Evolutionary conservation across 805 yeast species (phyloP).

Genomic region (Torulaspora quercuum): DNA sequence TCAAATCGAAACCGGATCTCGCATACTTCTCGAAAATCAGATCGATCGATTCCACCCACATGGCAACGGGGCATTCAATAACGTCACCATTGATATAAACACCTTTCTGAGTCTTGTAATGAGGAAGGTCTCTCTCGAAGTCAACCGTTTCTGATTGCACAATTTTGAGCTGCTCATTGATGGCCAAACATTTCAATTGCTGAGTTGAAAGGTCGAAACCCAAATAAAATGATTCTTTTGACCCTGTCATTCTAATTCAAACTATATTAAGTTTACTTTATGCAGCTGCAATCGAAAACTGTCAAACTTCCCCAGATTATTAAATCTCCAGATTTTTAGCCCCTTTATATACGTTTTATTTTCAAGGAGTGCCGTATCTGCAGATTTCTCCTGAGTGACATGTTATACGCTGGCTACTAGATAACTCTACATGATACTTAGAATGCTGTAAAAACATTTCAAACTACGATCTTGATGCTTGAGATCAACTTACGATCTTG

Average conservation of each 20-base stretch:
- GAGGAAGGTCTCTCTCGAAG: slow-evolving; percentile 61
- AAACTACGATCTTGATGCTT: too few relatives aligned
- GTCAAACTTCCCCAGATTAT: slow-evolving; percentile 3
- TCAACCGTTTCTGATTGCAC: slow-evolving; percentile 60
- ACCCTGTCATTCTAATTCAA: slow-evolving; percentile 6
- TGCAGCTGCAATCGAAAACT: too few relatives aligned
- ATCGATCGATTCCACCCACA: slow-evolving; percentile 88
- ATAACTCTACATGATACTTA: too few relatives aligned
- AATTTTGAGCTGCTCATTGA: slow-evolving; percentile 51
- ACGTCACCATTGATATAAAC: slow-evolving; percentile 55
- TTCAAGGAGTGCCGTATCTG: slow-evolving; percentile 14
- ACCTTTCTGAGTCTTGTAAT: slow-evolving; percentile 69
- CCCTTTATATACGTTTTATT: slow-evolving; percentile 7
- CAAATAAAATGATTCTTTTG: slow-evolving; percentile 37
- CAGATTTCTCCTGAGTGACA: too few relatives aligned
- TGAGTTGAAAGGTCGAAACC: slow-evolving; percentile 91
- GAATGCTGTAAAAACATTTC: too few relatives aligned
- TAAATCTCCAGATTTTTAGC: slow-evolving; percentile 9
- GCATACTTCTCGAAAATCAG: slow-evolving; percentile 49
- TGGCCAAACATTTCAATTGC: slow-evolving; percentile 73
- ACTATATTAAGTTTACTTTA: too few relatives aligned
- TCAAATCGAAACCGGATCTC: slow-evolving; percentile 56
- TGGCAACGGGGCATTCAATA: slow-evolving; percentile 74
- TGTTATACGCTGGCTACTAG: too few relatives aligned
- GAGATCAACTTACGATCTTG: slow-evolving; percentile 15